A percentile compares a stretch with the other conserved stretches of the same genome.
These are phyloP conservation scores for Fusarium keratoplasticum DNA, from an alignment of 2,329 filamentous ascomycete genomes.

Conservation along the genomic window DNA sequence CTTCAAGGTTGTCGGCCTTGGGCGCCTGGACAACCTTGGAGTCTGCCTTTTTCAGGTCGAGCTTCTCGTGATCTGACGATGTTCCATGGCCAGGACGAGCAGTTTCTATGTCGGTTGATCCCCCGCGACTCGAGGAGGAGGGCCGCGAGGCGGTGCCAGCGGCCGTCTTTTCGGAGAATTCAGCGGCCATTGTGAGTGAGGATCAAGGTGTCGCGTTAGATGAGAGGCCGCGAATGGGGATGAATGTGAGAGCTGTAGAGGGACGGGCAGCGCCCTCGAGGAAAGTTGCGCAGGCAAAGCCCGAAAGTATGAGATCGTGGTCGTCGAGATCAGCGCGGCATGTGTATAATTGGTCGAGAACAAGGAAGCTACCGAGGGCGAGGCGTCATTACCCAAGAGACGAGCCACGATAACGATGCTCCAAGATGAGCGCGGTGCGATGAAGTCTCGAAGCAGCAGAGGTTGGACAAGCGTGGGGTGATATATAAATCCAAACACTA, in stretches of 20 bases:
- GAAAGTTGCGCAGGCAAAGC: constrained; percentile 3
- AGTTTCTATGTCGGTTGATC: constrained; percentile 47
- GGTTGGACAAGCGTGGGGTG: background rate
- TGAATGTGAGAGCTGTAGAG: background rate
- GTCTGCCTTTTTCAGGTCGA: constrained; percentile 56
- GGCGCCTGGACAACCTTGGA: constrained; percentile 53
- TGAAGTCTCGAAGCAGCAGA: background rate
- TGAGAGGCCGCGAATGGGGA: background rate
- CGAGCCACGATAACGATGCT: background rate
- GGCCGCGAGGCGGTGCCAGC: constrained; percentile 41
- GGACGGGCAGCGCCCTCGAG: constrained; percentile 17
- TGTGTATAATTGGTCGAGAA: background rate
- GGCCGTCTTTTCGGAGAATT: constrained; percentile 41
- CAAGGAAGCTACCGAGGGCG: constrained; percentile 1
- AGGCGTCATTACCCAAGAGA: background rate
- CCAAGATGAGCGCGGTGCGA: constrained; percentile 2
- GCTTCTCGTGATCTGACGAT: constrained; percentile 28
- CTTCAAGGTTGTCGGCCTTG: constrained; percentile 55
- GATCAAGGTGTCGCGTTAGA: background rate
- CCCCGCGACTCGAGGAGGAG: constrained; percentile 51
- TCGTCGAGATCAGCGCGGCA: constrained; percentile 16
- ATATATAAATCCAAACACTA: constrained; percentile 14
- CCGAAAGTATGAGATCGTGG: background rate
- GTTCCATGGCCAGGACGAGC: constrained; percentile 22
- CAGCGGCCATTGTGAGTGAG: constrained; percentile 35